phyloP scores from a whole-genome alignment of 768 basidiomycete species.

The Exidia glandulosa region DNA sequence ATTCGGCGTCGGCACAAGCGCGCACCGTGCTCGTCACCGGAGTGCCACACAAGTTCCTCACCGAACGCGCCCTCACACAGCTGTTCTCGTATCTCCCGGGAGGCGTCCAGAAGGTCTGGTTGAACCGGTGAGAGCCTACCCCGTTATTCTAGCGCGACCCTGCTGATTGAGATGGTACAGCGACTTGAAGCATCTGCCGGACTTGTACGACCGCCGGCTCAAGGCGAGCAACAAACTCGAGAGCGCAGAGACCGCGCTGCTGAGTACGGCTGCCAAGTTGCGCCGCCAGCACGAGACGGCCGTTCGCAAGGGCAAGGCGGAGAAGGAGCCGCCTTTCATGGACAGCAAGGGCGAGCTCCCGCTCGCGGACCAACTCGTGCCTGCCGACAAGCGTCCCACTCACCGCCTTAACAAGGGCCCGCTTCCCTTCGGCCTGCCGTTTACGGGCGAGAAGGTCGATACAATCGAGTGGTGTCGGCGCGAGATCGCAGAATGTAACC shows the following conservation, averaged over 20 bases:
- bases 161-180: constrained; percentile 22
- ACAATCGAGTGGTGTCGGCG: constrained; percentile 80
- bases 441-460: constrained; percentile 84
- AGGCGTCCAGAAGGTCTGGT: constrained; percentile 84
- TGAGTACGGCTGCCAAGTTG: constrained; percentile 68
- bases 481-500: constrained; percentile 52
- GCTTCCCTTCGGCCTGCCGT: constrained; percentile 44
- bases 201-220: constrained; percentile 64
- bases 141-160: neutral
- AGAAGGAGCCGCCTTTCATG: constrained; percentile 17
- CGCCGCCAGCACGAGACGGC: constrained; percentile 43
- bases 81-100: constrained; percentile 82
- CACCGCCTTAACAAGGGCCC: constrained; percentile 54
- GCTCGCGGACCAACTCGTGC: constrained; percentile 47
- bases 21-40: constrained; percentile 87
- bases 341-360: constrained; percentile 20
- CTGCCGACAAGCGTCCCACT: constrained; percentile 61
- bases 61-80: constrained; percentile 49
- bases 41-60: constrained; percentile 69
- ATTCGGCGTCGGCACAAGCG: constrained; percentile 74
- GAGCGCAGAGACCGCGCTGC: constrained; percentile 66
- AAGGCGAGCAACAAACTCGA: constrained; percentile 74
- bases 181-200: constrained; percentile 79
- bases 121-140: constrained; percentile 53
- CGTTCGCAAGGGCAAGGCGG: constrained; percentile 22